Evolutionary conservation across 140 eudicot species (phyloP).

Genomic region (Oenanthe javanica): DNA sequence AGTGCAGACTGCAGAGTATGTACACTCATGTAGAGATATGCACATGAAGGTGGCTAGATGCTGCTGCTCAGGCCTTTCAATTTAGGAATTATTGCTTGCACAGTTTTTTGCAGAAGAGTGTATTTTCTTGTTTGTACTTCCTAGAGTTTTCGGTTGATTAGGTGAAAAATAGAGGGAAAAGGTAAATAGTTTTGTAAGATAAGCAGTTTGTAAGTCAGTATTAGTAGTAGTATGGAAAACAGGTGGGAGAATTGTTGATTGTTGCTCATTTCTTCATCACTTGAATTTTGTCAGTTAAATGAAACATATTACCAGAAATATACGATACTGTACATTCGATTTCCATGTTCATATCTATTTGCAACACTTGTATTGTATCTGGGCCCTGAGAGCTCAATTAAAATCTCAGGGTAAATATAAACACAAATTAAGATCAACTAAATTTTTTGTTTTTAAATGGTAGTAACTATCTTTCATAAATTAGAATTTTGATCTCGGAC

Average conservation of each 20-base stretch:
- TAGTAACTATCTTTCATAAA: neutral
- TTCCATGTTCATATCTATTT: too few relatives aligned
- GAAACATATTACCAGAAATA: neutral
- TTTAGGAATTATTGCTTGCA: neutral
- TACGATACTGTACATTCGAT: neutral
- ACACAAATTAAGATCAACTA: neutral
- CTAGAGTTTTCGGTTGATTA: neutral
- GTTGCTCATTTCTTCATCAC: neutral
- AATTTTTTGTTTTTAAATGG: neutral
- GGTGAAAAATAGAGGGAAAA: neutral
- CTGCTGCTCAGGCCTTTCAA: constrained; percentile 1
- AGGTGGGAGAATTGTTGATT: too few relatives aligned
- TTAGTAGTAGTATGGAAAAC: neutral
- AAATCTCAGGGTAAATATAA: neutral
- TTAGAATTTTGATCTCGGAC: neutral
- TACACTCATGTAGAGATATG: neutral
- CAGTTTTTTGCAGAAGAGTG: constrained; percentile 4
- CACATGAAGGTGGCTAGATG: neutral
- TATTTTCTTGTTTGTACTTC: neutral
- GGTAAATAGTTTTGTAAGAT: neutral
- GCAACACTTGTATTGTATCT: too few relatives aligned
- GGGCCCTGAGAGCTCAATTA: neutral
- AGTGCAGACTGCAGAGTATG: constrained; percentile 1
- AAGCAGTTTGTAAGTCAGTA: neutral
- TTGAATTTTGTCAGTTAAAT: neutral